Evolutionary conservation across 2,329 filamentous ascomycete species (phyloP), one percentile per base, ranked within the genome.

Genomic region (Sporothrix euskadiensis): DNA sequence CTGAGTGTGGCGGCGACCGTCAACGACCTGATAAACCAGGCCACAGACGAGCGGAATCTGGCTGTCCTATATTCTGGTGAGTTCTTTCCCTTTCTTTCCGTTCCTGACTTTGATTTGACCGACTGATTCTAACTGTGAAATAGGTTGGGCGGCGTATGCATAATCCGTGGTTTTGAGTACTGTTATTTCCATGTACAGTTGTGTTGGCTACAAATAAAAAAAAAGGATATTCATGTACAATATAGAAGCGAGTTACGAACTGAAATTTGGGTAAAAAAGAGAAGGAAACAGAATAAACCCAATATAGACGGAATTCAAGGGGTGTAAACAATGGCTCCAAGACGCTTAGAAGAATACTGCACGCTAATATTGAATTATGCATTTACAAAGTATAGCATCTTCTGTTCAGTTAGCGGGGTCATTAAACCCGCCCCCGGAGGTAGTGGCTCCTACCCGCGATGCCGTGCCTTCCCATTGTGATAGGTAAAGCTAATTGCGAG

Each of bases 21-120:
- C 71, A 98, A 98, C 79, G 96, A 99, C 80, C 83, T 99, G 76
- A 99, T 99, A 76, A 96, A 98, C 80, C 92, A 97, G 83, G 95
- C 96, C 8, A 95, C 92, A 1, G 96, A 99, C 81, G 94, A 97
- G 83, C 88, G 89, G 77, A 98, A 99, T 80, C 81, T 99, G 79
- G 95, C 96, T 2, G 90, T 98, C 57, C 83, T 99, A 78, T 99
- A 95, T 84, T 91, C 91, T 78, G 91, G 90, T 90, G 83, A 79
- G 88, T 82, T 47, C n/a, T 44, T 63, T 30, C 7, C 16, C 4
- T 12, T 1, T 35, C 16, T 54, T 52, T 47, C 39, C n/a, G 16
- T 8, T 41, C 9, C 52, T 41, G 35, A 4, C 6, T 19, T 16
- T 39, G 14, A 19, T 26, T 35, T 68, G 9, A n/a, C 44, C 35